Percentiles rank a stretch among this genome's conserved stretches.
These are phyloP conservation scores for Pichia cactophila DNA, from an alignment of 1,139 yeast genomes.

Conservation along the genomic window DNA sequence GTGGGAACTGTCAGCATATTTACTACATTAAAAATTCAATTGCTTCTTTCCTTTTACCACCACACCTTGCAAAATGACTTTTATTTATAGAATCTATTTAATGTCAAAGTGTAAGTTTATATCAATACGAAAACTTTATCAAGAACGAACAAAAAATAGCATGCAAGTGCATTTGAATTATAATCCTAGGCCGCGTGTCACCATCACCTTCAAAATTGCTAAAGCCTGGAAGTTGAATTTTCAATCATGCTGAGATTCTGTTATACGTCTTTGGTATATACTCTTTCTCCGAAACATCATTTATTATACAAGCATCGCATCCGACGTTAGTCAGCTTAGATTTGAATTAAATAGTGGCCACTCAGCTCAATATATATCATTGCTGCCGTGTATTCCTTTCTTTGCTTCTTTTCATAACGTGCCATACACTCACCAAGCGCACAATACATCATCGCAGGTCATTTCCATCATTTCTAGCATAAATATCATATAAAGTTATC, in stretches of 20 bases:
- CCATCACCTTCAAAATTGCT: too few relatives aligned
- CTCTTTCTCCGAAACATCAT: neutral
- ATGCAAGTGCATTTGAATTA: too few relatives aligned
- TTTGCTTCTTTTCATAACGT: too few relatives aligned
- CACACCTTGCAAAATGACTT: constrained; percentile 57
- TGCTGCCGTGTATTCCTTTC: neutral
- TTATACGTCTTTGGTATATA: neutral
- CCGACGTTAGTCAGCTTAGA: neutral
- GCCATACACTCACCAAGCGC: too few relatives aligned
- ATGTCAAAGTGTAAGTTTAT: neutral
- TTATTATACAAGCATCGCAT: neutral
- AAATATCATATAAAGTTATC: neutral
- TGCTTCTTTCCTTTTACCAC: constrained; percentile 91
- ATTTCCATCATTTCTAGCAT: neutral
- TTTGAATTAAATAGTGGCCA: too few relatives aligned
- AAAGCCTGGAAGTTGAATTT: too few relatives aligned
- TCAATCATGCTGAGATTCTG: neutral
- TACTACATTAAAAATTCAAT: constrained; percentile 88
- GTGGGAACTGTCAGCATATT: constrained; percentile 78
- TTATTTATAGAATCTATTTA: neutral
- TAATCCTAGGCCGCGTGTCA: too few relatives aligned
- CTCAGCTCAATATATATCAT: neutral
- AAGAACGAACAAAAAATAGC: too few relatives aligned
- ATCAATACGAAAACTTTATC: too few relatives aligned
- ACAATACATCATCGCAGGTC: too few relatives aligned